Conservation (phyloP, 345 rosid genomes). For the Eucalyptus rudis region DNA sequence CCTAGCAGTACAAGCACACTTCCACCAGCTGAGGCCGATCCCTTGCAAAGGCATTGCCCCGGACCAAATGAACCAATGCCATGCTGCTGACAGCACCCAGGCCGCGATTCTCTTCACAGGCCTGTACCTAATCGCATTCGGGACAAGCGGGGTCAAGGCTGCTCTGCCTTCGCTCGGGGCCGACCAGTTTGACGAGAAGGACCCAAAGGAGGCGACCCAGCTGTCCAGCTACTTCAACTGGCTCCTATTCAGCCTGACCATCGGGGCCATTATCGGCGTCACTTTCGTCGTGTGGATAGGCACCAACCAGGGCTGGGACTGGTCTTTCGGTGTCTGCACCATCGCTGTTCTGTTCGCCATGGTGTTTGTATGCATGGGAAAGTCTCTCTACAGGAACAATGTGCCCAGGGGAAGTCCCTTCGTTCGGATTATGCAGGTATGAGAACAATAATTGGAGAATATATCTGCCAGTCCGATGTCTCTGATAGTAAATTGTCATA, state of each 20-base stretch:
- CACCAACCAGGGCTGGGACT: slow-evolving; percentile 40
- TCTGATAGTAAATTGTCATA: not conserved
- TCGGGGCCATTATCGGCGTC: slow-evolving; percentile 32
- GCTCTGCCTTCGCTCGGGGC: slow-evolving; percentile 51
- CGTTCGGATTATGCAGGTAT: slow-evolving; percentile 33
- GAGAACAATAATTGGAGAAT: not conserved
- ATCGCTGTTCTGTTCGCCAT: slow-evolving; percentile 13
- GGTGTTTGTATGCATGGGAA: slow-evolving; percentile 27
- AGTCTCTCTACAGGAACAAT: slow-evolving; percentile 28
- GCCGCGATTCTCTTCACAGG: slow-evolving; percentile 22
- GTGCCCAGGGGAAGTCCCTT: slow-evolving; percentile 37
- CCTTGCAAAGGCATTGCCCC: slow-evolving; percentile 31
- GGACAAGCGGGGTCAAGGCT: slow-evolving; percentile 44
- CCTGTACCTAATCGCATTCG: slow-evolving; percentile 41
- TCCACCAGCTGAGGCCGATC: slow-evolving; percentile 27
- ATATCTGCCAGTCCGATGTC: not conserved
- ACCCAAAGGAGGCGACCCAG: slow-evolving; percentile 26
- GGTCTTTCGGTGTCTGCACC: slow-evolving; percentile 24
- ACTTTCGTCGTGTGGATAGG: slow-evolving; percentile 45
- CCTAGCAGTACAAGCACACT: slow-evolving; percentile 38
- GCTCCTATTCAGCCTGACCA: slow-evolving; percentile 38
- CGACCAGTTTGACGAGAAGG: slow-evolving; percentile 40
- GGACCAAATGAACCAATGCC: slow-evolving; percentile 12
- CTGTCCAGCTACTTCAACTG: slow-evolving; percentile 55
- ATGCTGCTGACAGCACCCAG: slow-evolving; percentile 14